phyloP scores from a whole-genome alignment of 306 rosid genomes.

The Betula pendula region DNA sequence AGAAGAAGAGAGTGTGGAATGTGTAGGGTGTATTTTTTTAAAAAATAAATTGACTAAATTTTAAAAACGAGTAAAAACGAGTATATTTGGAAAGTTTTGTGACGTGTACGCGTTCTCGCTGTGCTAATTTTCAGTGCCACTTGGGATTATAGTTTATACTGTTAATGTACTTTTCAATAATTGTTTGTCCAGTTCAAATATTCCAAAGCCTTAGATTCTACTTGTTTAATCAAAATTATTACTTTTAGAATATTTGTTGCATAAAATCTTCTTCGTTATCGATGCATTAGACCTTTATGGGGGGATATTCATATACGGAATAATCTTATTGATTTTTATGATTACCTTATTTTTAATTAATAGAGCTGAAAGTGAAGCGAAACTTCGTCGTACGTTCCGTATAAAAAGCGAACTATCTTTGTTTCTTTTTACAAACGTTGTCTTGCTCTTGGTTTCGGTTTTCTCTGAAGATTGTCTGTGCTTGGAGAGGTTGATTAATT shows the following conservation, averaged over 20 bases:
- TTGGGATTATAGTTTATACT: no score
- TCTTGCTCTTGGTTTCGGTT: no score
- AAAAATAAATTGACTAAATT: no score
- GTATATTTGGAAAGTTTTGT: not conserved
- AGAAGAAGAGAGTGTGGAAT: no score
- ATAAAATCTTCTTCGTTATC: not conserved
- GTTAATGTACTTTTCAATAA: slow-evolving; percentile 20
- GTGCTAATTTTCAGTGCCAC: not conserved
- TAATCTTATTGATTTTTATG: slow-evolving; percentile 31
- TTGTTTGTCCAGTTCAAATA: not conserved
- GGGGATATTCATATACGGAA: slow-evolving; percentile 1
- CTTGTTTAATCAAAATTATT: not conserved
- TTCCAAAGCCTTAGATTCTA: not conserved
- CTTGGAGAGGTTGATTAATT: slow-evolving; percentile 1
- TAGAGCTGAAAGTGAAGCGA: not conserved
- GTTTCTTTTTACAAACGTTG: no score
- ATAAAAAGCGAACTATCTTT: no score
- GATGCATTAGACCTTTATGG: not conserved
- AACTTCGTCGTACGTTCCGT: not conserved
- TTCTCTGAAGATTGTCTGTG: not conserved
- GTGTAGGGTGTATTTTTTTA: no score
- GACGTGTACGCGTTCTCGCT: not conserved
- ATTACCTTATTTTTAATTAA: slow-evolving; percentile 22
- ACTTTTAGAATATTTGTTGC: no score
- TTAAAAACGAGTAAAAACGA: not conserved